These are phyloP conservation scores for Caryopteris hybrid DNA, from an alignment of 305 asterid genomes.

Conservation along the genomic window DNA sequence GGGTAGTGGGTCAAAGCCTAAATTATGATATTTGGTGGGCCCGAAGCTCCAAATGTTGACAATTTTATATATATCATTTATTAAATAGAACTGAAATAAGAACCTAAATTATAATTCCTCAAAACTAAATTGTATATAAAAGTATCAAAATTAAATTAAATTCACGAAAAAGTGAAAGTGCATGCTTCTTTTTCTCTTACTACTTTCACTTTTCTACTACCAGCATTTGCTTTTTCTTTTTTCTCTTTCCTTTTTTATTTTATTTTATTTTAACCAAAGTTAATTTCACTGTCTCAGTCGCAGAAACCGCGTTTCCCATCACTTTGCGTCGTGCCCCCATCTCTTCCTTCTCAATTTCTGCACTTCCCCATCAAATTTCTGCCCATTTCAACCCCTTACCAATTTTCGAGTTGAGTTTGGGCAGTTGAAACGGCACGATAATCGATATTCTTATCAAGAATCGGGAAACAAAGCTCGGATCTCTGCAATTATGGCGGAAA, in stretches of 20 bases:
- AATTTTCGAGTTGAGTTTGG: conserved; percentile 8
- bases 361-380: conserved; percentile 5
- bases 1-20: neutral
- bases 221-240: neutral
- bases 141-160: neutral
- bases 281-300: conserved; percentile 13
- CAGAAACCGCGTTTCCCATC: conserved; percentile 33
- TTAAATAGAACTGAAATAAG: no score
- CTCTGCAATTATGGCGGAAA: conserved; percentile 58
- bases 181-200: neutral
- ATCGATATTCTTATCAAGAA: neutral
- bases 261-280: neutral
- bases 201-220: neutral
- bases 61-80: no score
- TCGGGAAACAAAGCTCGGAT: neutral
- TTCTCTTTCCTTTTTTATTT: neutral
- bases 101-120: no score
- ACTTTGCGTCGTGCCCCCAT: conserved; percentile 28
- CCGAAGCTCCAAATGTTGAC: no score
- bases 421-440: neutral
- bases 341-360: conserved; percentile 21
- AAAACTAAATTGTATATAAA: no score
- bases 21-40: no score
- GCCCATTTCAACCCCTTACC: conserved; percentile 2
- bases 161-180: neutral